Evolutionary conservation across 2,329 filamentous ascomycete genomes (phyloP).

Genomic region (Fusarium mexicanum): DNA sequence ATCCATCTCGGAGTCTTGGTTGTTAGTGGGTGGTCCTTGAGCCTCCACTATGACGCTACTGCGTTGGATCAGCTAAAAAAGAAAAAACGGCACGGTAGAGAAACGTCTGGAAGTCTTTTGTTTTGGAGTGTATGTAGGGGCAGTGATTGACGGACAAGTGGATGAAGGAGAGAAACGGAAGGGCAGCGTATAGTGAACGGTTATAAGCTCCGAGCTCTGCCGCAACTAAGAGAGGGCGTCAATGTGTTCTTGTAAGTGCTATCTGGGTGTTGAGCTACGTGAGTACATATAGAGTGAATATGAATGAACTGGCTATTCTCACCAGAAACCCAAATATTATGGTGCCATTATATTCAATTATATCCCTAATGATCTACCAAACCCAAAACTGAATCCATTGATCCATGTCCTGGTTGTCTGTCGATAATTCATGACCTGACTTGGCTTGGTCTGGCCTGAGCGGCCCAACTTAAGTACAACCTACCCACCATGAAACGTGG

Average conservation of each 20-base stretch:
- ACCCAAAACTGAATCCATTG: slow-evolving; percentile 3
- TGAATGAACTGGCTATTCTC: neutral
- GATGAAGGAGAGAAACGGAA: slow-evolving; percentile 26
- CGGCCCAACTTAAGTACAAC: slow-evolving; percentile 20
- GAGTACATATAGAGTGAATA: neutral
- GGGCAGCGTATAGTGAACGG: neutral
- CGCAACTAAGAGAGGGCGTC: neutral
- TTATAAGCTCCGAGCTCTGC: slow-evolving; percentile 16
- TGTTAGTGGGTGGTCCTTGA: slow-evolving; percentile 4
- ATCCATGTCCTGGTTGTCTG: slow-evolving; percentile 21
- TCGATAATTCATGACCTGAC: slow-evolving; percentile 38
- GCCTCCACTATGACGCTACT: slow-evolving; percentile 35
- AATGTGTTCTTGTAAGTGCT: slow-evolving; percentile 1
- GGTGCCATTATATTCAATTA: neutral
- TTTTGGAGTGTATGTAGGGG: neutral
- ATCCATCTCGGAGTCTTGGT: neutral
- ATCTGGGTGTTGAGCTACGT: neutral
- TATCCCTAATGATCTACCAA: neutral
- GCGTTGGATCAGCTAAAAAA: slow-evolving; percentile 16
- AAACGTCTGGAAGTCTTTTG: slow-evolving; percentile 18
- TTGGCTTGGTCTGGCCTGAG: slow-evolving; percentile 29
- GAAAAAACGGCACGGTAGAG: neutral
- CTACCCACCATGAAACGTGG: slow-evolving; percentile 14
- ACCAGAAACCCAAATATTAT: neutral
- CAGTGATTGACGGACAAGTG: neutral